phyloP scores from a whole-genome alignment of 768 basidiomycete genomes.

The Piloderma croceum region DNA sequence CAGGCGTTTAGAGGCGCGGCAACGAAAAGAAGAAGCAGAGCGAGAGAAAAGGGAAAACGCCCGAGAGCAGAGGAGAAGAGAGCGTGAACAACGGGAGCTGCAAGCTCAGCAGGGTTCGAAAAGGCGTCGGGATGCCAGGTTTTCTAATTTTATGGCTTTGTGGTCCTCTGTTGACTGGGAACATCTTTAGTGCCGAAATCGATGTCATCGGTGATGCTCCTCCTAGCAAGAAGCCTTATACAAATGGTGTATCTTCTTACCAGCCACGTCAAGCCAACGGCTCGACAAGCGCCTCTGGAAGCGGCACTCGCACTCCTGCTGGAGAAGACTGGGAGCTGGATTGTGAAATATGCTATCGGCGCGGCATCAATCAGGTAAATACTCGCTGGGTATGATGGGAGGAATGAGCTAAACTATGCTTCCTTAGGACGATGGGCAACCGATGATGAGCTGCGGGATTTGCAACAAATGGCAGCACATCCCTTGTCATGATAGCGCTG shows the following conservation, averaged over 20 bases:
- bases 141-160: constrained; percentile 10
- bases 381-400: too few relatives aligned
- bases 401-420: too few relatives aligned
- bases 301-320: constrained; percentile 47
- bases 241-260: neutral
- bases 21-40: constrained; percentile 52
- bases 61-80: constrained; percentile 47
- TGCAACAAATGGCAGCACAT: constrained; percentile 92
- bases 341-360: constrained; percentile 78
- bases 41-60: constrained; percentile 51
- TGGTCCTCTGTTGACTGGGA: constrained; percentile 5
- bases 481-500: constrained; percentile 71
- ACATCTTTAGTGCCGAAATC: constrained; percentile 8
- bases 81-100: constrained; percentile 36
- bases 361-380: constrained; percentile 69
- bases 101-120: constrained; percentile 28
- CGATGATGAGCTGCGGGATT: constrained; percentile 75
- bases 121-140: constrained; percentile 23
- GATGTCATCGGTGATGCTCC: constrained; percentile 5
- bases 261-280: constrained; percentile 7
- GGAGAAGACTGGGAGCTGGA: constrained; percentile 79
- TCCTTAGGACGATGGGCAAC: constrained; percentile 67
- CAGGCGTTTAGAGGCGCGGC: constrained; percentile 50
- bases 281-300: constrained; percentile 23
- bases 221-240: constrained; percentile 1